These are phyloP conservation scores for Sclerotinia glacialis DNA, from an alignment of 2,329 filamentous ascomycete species.

Conservation along the genomic window DNA sequence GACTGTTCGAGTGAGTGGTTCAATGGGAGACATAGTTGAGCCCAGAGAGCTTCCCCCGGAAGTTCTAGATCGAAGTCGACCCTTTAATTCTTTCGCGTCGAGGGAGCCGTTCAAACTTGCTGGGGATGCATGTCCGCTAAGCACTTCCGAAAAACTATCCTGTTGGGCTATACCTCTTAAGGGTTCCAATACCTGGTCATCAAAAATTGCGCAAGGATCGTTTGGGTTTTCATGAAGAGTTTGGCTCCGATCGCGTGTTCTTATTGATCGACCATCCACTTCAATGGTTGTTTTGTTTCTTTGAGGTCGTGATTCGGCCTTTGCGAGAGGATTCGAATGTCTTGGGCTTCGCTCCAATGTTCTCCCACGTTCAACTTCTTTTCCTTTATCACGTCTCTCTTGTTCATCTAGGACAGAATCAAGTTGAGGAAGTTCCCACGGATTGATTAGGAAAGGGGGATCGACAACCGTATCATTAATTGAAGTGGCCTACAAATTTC, in stretches of 20 bases:
- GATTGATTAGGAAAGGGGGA: background rate
- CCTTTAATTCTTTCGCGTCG: conserved; percentile 7
- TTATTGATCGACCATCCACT: conserved; percentile 31
- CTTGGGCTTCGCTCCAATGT: conserved; percentile 28
- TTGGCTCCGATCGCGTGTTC: conserved; percentile 34
- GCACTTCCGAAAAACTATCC: conserved; percentile 33
- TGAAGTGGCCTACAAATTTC: background rate
- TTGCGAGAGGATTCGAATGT: conserved; percentile 31
- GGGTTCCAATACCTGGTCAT: conserved; percentile 38
- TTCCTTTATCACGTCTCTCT: conserved; percentile 21
- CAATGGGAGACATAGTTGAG: conserved; percentile 10
- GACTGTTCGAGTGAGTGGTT: conserved; percentile 15
- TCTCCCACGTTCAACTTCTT: conserved; percentile 32
- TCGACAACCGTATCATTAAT: background rate
- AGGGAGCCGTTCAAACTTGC: conserved; percentile 8
- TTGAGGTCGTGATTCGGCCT: conserved; percentile 32
- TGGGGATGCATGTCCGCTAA: conserved; percentile 21
- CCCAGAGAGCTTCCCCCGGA: background rate
- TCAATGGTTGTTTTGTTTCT: conserved; percentile 32
- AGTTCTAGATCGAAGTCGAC: background rate
- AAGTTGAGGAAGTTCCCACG: conserved; percentile 12
- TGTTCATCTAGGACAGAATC: background rate
- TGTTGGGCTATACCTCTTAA: conserved; percentile 31
- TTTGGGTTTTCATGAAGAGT: conserved; percentile 36
- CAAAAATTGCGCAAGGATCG: conserved; percentile 34